These are phyloP conservation scores for Citrus glauca DNA, from an alignment of 345 rosid genomes.

Conservation along the genomic window DNA sequence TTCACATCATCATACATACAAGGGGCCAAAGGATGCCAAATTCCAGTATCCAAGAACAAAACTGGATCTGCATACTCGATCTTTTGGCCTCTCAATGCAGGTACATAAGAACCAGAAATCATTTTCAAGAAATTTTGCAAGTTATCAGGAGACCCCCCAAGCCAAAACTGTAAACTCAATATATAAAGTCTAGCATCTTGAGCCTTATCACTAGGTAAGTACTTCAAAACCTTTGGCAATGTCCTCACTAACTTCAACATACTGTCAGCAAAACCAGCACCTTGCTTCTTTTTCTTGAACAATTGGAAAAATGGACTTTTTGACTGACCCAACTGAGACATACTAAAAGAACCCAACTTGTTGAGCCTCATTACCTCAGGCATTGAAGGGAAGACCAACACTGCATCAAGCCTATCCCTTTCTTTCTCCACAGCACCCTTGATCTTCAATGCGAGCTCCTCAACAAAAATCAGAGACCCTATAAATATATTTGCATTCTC, in stretches of 20 bases:
- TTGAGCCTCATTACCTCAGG: slow-evolving; percentile 98
- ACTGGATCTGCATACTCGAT: slow-evolving; percentile 89
- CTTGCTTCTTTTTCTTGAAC: slow-evolving; percentile 89
- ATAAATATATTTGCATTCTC: slow-evolving; percentile 91
- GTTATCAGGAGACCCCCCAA: slow-evolving; percentile 95
- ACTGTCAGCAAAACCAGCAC: slow-evolving; percentile 93
- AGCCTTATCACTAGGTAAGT: slow-evolving; percentile 95
- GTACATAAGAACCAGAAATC: slow-evolving; percentile 88
- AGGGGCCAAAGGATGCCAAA: slow-evolving; percentile 98
- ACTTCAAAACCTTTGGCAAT: slow-evolving; percentile 92
- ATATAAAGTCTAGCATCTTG: slow-evolving; percentile 98
- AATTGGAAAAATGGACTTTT: slow-evolving; percentile 91
- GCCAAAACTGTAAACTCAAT: slow-evolving; percentile 97
- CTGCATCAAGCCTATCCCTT: slow-evolving; percentile 93
- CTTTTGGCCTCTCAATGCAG: slow-evolving; percentile 69
- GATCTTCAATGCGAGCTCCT: slow-evolving; percentile 89
- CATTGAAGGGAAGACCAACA: slow-evolving; percentile 98
- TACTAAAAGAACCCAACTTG: slow-evolving; percentile 92
- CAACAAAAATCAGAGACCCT: slow-evolving; percentile 91
- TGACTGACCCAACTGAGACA: slow-evolving; percentile 96
- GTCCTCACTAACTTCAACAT: slow-evolving; percentile 97
- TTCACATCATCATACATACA: slow-evolving; percentile 92
- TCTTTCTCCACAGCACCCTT: slow-evolving; percentile 90
- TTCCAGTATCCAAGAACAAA: slow-evolving; percentile 81
- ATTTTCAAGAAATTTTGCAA: slow-evolving; percentile 92